These are phyloP conservation scores for Adansonia digitata DNA, from an alignment of 345 rosid species.

Conservation along the genomic window DNA sequence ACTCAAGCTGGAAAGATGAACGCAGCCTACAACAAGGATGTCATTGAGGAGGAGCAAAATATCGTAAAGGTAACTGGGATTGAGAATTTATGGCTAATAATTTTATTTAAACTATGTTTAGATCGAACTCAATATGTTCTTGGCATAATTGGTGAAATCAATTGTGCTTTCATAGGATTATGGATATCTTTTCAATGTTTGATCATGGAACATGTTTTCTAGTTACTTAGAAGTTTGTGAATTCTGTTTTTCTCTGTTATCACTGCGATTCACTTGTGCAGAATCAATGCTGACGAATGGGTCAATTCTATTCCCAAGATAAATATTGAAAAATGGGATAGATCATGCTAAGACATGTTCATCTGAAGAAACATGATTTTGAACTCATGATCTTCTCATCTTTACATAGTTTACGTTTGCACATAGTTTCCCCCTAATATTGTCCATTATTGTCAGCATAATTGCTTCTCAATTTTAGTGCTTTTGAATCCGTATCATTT, in stretches of 20 bases:
- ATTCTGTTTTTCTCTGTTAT: not conserved
- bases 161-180: not conserved
- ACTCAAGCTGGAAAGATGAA: conserved; percentile 35
- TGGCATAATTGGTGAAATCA: not conserved
- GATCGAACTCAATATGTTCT: not conserved
- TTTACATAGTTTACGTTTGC: not conserved
- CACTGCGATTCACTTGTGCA: not conserved
- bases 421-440: not conserved
- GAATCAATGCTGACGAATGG: not conserved
- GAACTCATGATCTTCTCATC: not conserved
- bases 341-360: not conserved
- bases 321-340: not conserved
- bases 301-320: not conserved
- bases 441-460: not conserved
- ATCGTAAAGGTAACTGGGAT: not conserved
- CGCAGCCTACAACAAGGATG: conserved; percentile 12
- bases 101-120: not conserved
- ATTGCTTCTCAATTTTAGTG: not conserved
- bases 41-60: conserved; percentile 21
- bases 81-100: not conserved
- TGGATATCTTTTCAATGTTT: not conserved
- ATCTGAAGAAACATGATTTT: not conserved
- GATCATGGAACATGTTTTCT: not conserved
- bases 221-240: not conserved
- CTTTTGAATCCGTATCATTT: not conserved